Base-by-base conservation (phyloP, 208 protist genomes). In the Strigomonas culicis region DNA sequence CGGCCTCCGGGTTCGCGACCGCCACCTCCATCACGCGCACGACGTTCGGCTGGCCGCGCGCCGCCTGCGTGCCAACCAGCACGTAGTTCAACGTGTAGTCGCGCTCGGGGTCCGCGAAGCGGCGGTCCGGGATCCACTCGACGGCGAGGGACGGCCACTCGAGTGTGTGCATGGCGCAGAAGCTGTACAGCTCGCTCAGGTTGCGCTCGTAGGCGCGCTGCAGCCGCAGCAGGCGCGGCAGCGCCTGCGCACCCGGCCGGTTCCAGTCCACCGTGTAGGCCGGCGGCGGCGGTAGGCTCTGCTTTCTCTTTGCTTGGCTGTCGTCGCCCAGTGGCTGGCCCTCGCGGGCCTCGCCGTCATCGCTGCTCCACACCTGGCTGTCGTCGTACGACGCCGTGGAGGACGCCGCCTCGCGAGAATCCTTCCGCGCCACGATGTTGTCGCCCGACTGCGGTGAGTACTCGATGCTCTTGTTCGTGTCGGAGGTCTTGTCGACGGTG, bases 81-180 rank as follows among this genome's bases (percentile, higher is more conserved):
- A 89, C 36, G 68, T 77, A 86, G 62, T 86, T 72, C 63, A 86
- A 59, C 28, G 75, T 79, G 77, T 84, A 89, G 70, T 86, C 79
- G 17, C 70, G 64, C 68, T 74, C 77, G 8, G 73, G 64, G 49
- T 81, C 75, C 17, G 36, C 60, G 28, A 80, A 78, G 31, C 58
- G 22, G 28, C 74, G 74, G 32, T 82, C 68, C 4, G 82, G 66
- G 32, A 89, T 74, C 82, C 82, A 89, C 67, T 85, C 82, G 24
- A 89, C 66, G 32, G 76, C 68, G 27, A 86, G 67, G 51, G 72
- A 68, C 30, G 82, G 82, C 79, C 79, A 89, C 70, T 84, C 82
- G 57, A 78, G 39, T 27, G 79, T 66, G 52, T 86, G 77, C 3
- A 57, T 78, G 47, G 65, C 59, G 63, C 72, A 83, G 68, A 74